A percentile compares a stretch with the other conserved stretches of the same genome.
Evolutionary conservation across 805 yeast species (phyloP).

Genomic region (Lipomyces mesembrius): DNA sequence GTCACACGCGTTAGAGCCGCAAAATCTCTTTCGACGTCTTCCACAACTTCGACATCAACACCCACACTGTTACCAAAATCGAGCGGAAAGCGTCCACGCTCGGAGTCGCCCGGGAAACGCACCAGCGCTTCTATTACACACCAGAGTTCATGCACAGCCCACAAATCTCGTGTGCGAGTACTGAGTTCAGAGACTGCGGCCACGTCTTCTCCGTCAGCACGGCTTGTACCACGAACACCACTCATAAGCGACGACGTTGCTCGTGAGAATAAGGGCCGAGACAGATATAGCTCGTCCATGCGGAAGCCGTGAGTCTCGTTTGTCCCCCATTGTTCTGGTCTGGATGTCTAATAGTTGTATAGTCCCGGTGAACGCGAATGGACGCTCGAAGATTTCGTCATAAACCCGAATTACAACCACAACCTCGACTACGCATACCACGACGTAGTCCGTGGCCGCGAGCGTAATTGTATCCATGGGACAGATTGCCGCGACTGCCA

Average conservation of each 20-base stretch:
- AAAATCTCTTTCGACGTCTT: background rate
- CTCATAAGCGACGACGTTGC: constrained; percentile 34
- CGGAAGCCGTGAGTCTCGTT: constrained; percentile 25
- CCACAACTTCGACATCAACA: background rate
- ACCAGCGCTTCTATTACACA: background rate
- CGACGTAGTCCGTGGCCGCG: constrained; percentile 47
- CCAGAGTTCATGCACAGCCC: background rate
- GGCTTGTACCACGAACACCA: constrained; percentile 9
- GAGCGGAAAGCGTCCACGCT: background rate
- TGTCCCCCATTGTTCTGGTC: background rate
- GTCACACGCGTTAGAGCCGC: background rate
- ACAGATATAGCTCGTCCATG: constrained; percentile 23
- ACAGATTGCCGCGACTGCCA: constrained; percentile 46
- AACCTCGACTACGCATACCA: constrained; percentile 45
- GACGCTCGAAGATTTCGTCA: constrained; percentile 49
- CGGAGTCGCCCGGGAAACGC: background rate
- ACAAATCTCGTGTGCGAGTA: background rate
- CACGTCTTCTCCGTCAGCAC: background rate
- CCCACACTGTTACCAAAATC: background rate
- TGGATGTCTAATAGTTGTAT: background rate
- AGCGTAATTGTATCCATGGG: constrained; percentile 47
- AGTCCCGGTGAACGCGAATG: constrained; percentile 43
- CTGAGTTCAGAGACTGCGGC: background rate
- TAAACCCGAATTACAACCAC: constrained; percentile 46
- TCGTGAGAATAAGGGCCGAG: constrained; percentile 31